Conservation (phyloP, 371 early-diverging fungal genomes). For the Mucor saturninus region DNA sequence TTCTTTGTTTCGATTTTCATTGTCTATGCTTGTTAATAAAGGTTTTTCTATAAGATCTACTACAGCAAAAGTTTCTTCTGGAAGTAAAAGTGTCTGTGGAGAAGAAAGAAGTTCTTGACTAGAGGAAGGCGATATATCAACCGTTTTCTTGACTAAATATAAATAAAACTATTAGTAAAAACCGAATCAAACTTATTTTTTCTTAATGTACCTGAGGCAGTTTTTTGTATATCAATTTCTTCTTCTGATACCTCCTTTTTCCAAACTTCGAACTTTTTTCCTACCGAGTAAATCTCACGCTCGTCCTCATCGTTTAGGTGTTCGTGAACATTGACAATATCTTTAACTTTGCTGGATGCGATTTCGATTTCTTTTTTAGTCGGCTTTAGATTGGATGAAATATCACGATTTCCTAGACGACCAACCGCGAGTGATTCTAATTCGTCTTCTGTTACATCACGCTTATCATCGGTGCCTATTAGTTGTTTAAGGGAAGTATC, state of each 20-base stretch:
- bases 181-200: background rate
- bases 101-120: too few relatives aligned
- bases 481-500: background rate
- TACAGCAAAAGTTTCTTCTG: too few relatives aligned
- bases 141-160: background rate
- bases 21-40: too few relatives aligned
- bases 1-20: too few relatives aligned
- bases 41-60: too few relatives aligned
- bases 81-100: too few relatives aligned
- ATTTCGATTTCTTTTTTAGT: constrained; percentile 5
- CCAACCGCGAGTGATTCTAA: constrained; percentile 6
- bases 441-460: background rate
- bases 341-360: constrained; percentile 18
- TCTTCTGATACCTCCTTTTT: constrained; percentile 11
- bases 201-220: background rate
- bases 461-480: background rate
- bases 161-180: too few relatives aligned
- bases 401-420: background rate
- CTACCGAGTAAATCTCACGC: constrained; percentile 26
- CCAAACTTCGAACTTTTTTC: constrained; percentile 29
- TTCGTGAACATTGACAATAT: constrained; percentile 32
- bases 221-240: background rate
- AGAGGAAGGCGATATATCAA: too few relatives aligned
- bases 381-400: background rate
- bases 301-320: constrained; percentile 25